Base-by-base conservation (phyloP, 176 grass and related monocot genomes). In the Rhynchospora breviuscula region DNA sequence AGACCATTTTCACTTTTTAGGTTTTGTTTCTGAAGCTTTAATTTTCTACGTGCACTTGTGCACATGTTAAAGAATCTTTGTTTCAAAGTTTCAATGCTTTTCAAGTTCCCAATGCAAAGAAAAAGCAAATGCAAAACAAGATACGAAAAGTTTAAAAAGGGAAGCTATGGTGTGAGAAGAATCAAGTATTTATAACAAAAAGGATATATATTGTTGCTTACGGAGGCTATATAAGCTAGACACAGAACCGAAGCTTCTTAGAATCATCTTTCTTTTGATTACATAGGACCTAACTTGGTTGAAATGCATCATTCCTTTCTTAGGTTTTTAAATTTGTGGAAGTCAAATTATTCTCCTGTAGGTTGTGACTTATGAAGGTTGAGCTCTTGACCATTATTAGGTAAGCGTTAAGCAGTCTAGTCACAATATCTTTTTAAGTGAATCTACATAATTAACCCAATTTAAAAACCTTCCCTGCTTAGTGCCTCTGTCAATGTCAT, bases 41-140 rank as follows among this genome's bases (percentile, higher is more conserved):
- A n/a, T n/a, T 78, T 54, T 77, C 56, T 57, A 78, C 7, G 51
- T 78, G 73, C 73, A 78, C 73, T 57, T 78, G 51, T 78, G 49
- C 73, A 78, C 73, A 78, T 78, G 73, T 78, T 77, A 33, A 78
- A 78, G 73, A 78, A 71, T 71, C 67, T 47, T 29, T 40, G 40
- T 47, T 46, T 71, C 8, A 71, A 71, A 71, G 67, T 71, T 71
- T 71, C 40, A 23, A 56, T 57, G 54, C 23, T 40, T 25, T 57
- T 78, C 26, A 3, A 77, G 49, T 18, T 78, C 73, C 56, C 51
- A 77, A 5, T 51, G 4, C 12, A 66, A 5, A 40, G 12, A 40
- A 7, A 48, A 74, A 52, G 21, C 4, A 52, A 23, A 7, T 53
- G 52, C 47, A 75, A 57, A 78, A 33, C 73, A 9, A 56, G 10